Base-by-base conservation (phyloP, 2,329 filamentous ascomycete species). In the Aureobasidium sp. region DNA sequence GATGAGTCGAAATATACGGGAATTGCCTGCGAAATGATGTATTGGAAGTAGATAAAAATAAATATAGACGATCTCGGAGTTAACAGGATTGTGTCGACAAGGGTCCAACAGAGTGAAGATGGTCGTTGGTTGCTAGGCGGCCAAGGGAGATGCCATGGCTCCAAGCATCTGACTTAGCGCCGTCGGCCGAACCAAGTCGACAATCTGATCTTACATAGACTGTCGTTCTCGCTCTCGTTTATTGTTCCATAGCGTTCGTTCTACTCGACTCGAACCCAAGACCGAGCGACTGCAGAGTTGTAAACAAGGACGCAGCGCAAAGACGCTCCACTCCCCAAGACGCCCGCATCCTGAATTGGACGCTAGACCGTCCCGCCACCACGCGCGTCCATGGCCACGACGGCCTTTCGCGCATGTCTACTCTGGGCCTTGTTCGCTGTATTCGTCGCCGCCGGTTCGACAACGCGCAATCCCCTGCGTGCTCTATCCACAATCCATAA, bases 401-500 rank as follows among this genome's bases (percentile, higher is more conserved):
- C 51, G 9, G 23, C 51, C 17, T 33, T 40, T 25, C 46, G 17
- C 31, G 35, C 37, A 8, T 40, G 33, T 40, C 42, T 58, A 21
- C 31, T 61, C 5, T 51, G 46, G 35, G 23, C 33, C 19, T 8
- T 68, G n/a, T 60, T 68, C 47, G 59, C 64, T 23, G 57, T 63
- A 11, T 38, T 66, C 43, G 67, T 61, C 29, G 49, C 64, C 31
- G 71, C 71, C 35, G 69, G 65, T 72, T 95, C 90, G 0, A 79
- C 82, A 53, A 81, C 84, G 64, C 83, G 93, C 66, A 89, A 89
- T 68, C 90, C 91, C 33, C 79, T 99, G 64, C 84, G 81, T 66
- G 85, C 87, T 69, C 78, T 96, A 53, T 85, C 86, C 13, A 78
- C 84, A 49, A 76, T 96, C 65, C 85, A 92, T 63, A 83, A 91